Evolutionary conservation across 306 rosid species (phyloP).

Genomic region (Styphnolobium japonicum): DNA sequence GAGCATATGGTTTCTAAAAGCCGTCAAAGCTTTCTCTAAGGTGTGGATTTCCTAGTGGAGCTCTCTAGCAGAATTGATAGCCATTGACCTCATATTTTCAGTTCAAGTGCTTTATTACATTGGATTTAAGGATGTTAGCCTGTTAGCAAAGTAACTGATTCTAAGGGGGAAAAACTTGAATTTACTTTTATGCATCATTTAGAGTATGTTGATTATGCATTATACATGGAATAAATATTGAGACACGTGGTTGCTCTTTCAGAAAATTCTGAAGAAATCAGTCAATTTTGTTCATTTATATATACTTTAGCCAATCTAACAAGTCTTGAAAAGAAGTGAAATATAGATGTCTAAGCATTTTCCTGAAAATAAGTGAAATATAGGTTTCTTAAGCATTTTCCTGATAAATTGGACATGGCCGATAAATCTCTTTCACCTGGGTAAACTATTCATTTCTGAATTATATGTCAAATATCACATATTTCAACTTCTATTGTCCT

Average conservation of each 20-base stretch:
- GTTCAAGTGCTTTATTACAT: constrained; percentile 8
- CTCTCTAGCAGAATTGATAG: constrained; percentile 13
- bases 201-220: background rate
- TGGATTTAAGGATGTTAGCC: background rate
- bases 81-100: background rate
- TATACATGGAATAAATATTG: background rate
- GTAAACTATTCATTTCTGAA: background rate
- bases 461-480: background rate
- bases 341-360: background rate
- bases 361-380: background rate
- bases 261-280: background rate
- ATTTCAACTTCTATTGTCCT: background rate
- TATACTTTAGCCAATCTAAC: background rate
- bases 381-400: background rate
- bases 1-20: background rate
- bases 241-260: background rate
- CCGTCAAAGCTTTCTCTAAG: constrained; percentile 8
- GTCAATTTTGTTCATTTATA: background rate
- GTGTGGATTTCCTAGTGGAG: background rate
- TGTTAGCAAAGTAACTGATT: constrained; percentile 6
- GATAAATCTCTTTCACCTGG: background rate
- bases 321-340: background rate
- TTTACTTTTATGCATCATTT: background rate
- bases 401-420: background rate
- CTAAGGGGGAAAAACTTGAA: background rate